Evolutionary conservation across 495 filamentous ascomycete species (phyloP).

Genomic region (Aspergillus campestris): DNA sequence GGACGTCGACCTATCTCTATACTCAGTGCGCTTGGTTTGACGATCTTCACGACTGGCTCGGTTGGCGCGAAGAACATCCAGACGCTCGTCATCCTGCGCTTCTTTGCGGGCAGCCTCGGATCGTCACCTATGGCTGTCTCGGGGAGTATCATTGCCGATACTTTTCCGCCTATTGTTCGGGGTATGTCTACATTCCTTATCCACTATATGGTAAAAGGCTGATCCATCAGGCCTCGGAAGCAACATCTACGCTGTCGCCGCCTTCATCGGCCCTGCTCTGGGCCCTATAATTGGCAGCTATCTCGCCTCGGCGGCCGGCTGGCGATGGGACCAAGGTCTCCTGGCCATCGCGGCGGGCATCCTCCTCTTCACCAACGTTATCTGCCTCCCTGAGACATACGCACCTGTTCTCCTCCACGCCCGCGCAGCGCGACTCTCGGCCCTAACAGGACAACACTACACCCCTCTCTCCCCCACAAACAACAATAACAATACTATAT

Average conservation of each 20-base stretch:
- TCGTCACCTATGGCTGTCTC: slow-evolving; percentile 47
- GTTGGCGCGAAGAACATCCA: slow-evolving; percentile 48
- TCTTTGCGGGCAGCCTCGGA: slow-evolving; percentile 57
- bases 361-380: slow-evolving; percentile 15
- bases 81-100: slow-evolving; percentile 53
- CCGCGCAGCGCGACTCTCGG: slow-evolving; percentile 37
- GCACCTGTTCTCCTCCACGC: slow-evolving; percentile 43
- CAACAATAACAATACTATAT: slow-evolving; percentile 18
- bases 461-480: slow-evolving; percentile 34
- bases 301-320: slow-evolving; percentile 38
- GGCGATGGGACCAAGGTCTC: slow-evolving; percentile 29
- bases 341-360: neutral
- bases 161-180: slow-evolving; percentile 45
- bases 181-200: too few species aligned
- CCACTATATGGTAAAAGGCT: too few species aligned
- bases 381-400: slow-evolving; percentile 50
- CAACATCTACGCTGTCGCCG: slow-evolving; percentile 42
- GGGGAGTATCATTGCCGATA: slow-evolving; percentile 53
- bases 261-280: slow-evolving; percentile 48
- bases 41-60: slow-evolving; percentile 52
- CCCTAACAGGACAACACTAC: slow-evolving; percentile 31
- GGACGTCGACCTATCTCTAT: slow-evolving; percentile 40
- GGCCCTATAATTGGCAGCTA: slow-evolving; percentile 43
- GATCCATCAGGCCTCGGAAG: slow-evolving; percentile 36
- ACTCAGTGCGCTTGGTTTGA: slow-evolving; percentile 19